A percentile compares a stretch with the other conserved stretches of the same genome.
Conservation (phyloP, 2,329 filamentous ascomycete species). For the Aureobasidium zeae region DNA sequence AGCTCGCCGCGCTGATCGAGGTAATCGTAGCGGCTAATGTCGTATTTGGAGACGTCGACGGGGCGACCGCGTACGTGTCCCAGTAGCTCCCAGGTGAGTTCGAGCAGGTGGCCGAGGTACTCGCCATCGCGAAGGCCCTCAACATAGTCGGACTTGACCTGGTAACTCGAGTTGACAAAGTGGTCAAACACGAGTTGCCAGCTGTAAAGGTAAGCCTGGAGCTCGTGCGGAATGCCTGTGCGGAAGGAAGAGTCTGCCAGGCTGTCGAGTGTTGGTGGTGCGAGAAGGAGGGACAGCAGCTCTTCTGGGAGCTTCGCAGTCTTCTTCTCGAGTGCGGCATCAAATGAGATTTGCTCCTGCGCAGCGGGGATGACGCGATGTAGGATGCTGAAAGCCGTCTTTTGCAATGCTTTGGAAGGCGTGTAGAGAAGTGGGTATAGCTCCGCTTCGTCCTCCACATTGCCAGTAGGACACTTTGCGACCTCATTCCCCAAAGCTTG, state of each 20-base stretch:
- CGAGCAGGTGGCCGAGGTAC: constrained; percentile 58
- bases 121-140: constrained; percentile 67
- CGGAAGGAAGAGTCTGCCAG: constrained; percentile 58
- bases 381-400: constrained; percentile 69
- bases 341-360: constrained; percentile 75
- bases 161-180: constrained; percentile 54
- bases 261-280: constrained; percentile 61
- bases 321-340: constrained; percentile 62
- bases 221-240: constrained; percentile 53
- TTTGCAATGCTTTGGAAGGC: constrained; percentile 65
- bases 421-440: constrained; percentile 70
- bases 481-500: constrained; percentile 62
- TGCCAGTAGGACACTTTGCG: constrained; percentile 51
- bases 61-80: constrained; percentile 67
- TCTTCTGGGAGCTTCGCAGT: constrained; percentile 71
- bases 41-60: constrained; percentile 60
- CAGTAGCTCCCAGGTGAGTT: constrained; percentile 76
- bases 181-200: constrained; percentile 89
- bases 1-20: constrained; percentile 6
- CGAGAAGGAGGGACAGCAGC: constrained; percentile 71
- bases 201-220: constrained; percentile 74
- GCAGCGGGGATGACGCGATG: constrained; percentile 67
- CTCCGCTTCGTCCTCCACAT: constrained; percentile 55
- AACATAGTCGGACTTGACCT: constrained; percentile 72
- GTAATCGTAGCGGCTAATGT: constrained; percentile 54